Conservation (phyloP, 169 alveolate genomes). For the Plasmodium billcollinsi region DNA sequence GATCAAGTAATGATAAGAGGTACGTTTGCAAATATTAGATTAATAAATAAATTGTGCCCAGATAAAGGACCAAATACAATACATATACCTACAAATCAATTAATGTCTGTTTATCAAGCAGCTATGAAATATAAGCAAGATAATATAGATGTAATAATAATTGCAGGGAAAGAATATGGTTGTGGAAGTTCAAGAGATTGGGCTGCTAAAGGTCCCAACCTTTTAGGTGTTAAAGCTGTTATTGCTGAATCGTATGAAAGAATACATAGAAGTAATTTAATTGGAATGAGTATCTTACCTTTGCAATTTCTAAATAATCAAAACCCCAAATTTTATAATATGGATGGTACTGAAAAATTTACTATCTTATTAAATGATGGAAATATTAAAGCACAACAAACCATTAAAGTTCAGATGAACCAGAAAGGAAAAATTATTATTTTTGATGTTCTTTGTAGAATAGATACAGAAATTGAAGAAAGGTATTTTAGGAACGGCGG, state of each 20-base stretch:
- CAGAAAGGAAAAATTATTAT: slow-evolving; percentile 57
- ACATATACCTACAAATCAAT: slow-evolving; percentile 92
- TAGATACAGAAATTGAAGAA: slow-evolving; percentile 89
- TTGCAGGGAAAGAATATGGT: slow-evolving; percentile 97
- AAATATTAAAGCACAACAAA: slow-evolving; percentile 66
- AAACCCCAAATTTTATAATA: slow-evolving; percentile 91
- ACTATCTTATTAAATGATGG: slow-evolving; percentile 66
- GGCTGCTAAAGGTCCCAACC: slow-evolving; percentile 98
- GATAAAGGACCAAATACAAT: slow-evolving; percentile 95
- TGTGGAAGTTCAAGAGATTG: slow-evolving; percentile 97
- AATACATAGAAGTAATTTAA: slow-evolving; percentile 96
- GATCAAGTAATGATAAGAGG: slow-evolving; percentile 98
- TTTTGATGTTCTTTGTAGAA: slow-evolving; percentile 81
- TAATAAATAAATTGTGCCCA: slow-evolving; percentile 93
- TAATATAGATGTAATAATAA: slow-evolving; percentile 79
- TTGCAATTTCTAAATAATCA: slow-evolving; percentile 93
- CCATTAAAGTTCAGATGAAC: slow-evolving; percentile 43
- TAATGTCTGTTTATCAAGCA: slow-evolving; percentile 94
- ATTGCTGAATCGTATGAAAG: slow-evolving; percentile 96
- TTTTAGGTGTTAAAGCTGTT: slow-evolving; percentile 95
- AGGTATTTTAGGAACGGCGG: slow-evolving; percentile 93
- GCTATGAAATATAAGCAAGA: slow-evolving; percentile 87
- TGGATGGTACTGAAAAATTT: slow-evolving; percentile 88
- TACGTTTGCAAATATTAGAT: slow-evolving; percentile 97
- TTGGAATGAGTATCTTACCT: slow-evolving; percentile 97